Evolutionary conservation across 108 stramenopile genomes (phyloP), one percentile per base, ranked within the genome.

Genomic region (Nitzschia sp.): DNA sequence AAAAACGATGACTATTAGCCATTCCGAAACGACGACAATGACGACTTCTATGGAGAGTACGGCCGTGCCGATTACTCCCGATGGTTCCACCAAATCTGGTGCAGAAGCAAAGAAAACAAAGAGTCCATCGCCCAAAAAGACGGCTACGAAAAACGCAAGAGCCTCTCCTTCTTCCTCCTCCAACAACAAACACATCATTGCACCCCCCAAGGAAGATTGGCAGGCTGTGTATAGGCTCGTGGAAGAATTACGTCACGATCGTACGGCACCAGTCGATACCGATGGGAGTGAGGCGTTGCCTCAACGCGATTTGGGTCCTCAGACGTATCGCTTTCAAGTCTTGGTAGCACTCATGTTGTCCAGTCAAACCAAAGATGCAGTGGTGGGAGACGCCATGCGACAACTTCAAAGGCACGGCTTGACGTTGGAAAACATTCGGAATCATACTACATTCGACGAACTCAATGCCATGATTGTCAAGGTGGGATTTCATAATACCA

Each of bases 401-500:
- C 61, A 56, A 29, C 57, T 97, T 59, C 87, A 93, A 46, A 47
- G 70, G 34, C 78, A 84, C 71, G 85, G 85, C 11, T 47, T 75
- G 47, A 72, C 83, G 18, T 78, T 93, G 18, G 84, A 86, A 8
- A 87, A 86, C 49, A 86, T 95, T 48, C 71, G 61, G 32, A 38
- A 48, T 18, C 4, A 58, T 1, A 86, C 84, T 26, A 55, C 70
- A 19, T 58, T 69, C 13, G 82, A 85, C 15, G 66, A 59, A 46
- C 59, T 96, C 55, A 89, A 94, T 69, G 27, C 36, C 4, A 66
- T 89, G 24, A 92, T 97, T 64, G 35, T 67, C 25, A 80, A 68
- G 45, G 95, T 94, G 45, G 96, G 96, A 15, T 97, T 97, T 80
- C 96, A 92, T 58, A 97, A 97, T 72, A 92, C 92, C 82, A 97